Evolutionary conservation across 257 asterid genomes (phyloP), one percentile per base, ranked within the genome.

Genomic region (Solanum virginianum): DNA sequence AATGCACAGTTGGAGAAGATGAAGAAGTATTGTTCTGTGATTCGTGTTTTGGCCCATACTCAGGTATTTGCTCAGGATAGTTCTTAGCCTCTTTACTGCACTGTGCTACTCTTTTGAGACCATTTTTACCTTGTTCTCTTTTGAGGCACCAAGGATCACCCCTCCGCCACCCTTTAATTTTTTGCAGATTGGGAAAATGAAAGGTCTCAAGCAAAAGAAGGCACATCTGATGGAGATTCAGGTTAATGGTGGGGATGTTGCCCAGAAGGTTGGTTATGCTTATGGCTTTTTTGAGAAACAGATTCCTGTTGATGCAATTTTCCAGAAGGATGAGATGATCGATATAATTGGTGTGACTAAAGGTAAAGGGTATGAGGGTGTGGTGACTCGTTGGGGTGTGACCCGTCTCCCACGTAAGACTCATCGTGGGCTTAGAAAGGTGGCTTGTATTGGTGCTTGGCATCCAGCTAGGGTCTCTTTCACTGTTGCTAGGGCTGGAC

Each of bases 321-420:
- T 94, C 91, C 97, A 92, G 87, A 94, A 94, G 62, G 98, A 94
- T 80, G 98, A 94, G 88, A 94, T 94, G 98, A 88, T 94, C 13
- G 98, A 94, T 83, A 92, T 94, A 49, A 91, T 94, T 79, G 98
- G 98, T 14, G 97, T 94, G 65, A 94, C 98, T 3, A 94, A 91
- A 86, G 98, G 97, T 36, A 93, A 94, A 89, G 98, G 98, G 0
- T 94, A 91, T 1, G 97, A 94, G 80, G 98, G 98, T 60, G 98
- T 94, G 0, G 98, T 94, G 8, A 93, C 97, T 51, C 98, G 97
- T n/a, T 94, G 98, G 98, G 98, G 98, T 81, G 98, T 94, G 0
- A 93, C 98, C 22, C 96, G 97, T 17, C 96, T 94, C 15, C 98
- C 98, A 18, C 93, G 98, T 60, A 93, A 94, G 87, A 94, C 98